Conservation (phyloP, 805 yeast genomes). For the Metschnikowia matae region DNA sequence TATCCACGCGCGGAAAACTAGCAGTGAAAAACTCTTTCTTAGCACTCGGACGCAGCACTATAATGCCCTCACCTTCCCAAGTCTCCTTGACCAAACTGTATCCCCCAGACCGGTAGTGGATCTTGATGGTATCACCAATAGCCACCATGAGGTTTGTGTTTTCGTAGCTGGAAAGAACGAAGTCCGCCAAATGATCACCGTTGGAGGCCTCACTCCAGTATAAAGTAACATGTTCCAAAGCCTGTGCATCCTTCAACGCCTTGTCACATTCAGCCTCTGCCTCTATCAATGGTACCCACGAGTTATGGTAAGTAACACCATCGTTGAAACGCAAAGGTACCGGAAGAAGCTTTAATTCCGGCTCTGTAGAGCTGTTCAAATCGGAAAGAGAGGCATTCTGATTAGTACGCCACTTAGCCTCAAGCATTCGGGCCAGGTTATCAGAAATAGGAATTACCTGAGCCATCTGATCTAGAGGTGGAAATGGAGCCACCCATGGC, state of each 20-base stretch:
- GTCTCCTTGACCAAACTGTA: constrained; percentile 34
- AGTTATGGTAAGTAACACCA: constrained; percentile 79
- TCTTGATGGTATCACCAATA: constrained; percentile 77
- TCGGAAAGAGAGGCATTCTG: constrained; percentile 70
- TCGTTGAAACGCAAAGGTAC: constrained; percentile 73
- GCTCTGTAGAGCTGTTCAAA: constrained; percentile 43
- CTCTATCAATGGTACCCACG: constrained; percentile 79
- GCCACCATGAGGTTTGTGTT: constrained; percentile 62
- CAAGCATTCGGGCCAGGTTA: constrained; percentile 66
- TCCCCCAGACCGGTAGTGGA: constrained; percentile 53
- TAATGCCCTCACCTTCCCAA: constrained; percentile 74
- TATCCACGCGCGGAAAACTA: constrained; percentile 47
- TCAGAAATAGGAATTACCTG: constrained; percentile 53
- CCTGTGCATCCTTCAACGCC: constrained; percentile 69
- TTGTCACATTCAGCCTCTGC: constrained; percentile 79
- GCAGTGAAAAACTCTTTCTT: constrained; percentile 59
- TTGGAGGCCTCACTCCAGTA: constrained; percentile 70
- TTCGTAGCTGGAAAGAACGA: constrained; percentile 65
- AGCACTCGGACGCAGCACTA: constrained; percentile 66
- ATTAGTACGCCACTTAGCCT: constrained; percentile 76
- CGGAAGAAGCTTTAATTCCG: constrained; percentile 52
- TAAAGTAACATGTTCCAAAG: constrained; percentile 66
- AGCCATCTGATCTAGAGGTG: constrained; percentile 60
- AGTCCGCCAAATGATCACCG: constrained; percentile 63
- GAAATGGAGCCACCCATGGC: constrained; percentile 75